Evolutionary conservation across 148 eudicot genomes (phyloP), one percentile per base, ranked within the genome.

Genomic region (Hydrangea macrophylla): DNA sequence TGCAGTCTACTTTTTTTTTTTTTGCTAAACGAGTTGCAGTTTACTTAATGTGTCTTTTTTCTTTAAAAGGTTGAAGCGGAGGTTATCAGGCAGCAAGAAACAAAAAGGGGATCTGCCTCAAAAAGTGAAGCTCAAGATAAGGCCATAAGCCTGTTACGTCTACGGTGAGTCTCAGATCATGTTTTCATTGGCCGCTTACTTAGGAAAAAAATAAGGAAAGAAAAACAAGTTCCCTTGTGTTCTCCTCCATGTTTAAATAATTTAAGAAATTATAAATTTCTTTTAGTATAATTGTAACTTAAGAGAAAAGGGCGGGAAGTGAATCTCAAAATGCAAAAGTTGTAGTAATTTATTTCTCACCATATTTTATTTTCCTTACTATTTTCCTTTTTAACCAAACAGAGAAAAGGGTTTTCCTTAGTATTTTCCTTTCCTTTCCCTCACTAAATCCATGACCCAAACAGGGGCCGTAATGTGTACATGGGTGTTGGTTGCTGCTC

Each of bases 101-200:
- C 80, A 31, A 86, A 78, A 76, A 86, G 77, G 78, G 98, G 98
- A 67, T 86, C 92, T 69, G 66, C 88, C 48, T 84, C 97, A 20
- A 94, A 94, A 72, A 82, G 84, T 81, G 96, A 88, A 71, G 97
- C 85, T 82, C 97, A 94, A 66, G 98, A 94, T 72, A 88, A 83
- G 68, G 90, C 89, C 58, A 85, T 94, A 75, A 91, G 83, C 68
- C 73, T 90, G 50, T 69, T 90, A 72, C 85, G 98, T 50, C 74
- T 94, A 65, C 92, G 97, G 97, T 88, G 62, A 75, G 81, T 71
- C 58, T 57, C 67, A 31, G 39, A 65, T 58, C 48, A 57, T 36
- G 8, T 37, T 58, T 15, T 20, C 7, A 31, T 64, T 53, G 13
- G 27, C n/a, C n/a, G 25, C 32, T 10, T 56, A 2, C 15, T 64